Evolutionary conservation across 2,329 filamentous ascomycete genomes (phyloP), one percentile per base, ranked within the genome.

Genomic region (Didymella pinodella): DNA sequence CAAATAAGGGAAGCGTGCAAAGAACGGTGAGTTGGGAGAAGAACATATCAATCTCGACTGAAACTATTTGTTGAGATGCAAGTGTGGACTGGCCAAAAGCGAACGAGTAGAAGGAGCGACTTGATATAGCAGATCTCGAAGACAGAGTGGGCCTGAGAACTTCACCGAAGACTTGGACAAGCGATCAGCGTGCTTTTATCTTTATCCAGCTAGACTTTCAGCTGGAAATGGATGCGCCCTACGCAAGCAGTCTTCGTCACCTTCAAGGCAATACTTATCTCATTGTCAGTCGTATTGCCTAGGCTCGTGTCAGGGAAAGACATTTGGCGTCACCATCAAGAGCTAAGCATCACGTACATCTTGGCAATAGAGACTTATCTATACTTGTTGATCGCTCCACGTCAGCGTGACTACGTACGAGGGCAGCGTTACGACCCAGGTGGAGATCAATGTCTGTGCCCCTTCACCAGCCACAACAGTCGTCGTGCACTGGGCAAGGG

Each of bases 1-100:
- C 59, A n/a, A 66, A 16, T 8, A 63, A 49, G 16, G 68, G 64
- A 46, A 69, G 44, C 14, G 54, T 53, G 54, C 57, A 57, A 20
- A 59, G 48, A n/a, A 64, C 31, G 11, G 63, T 36, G 38, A 51
- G 54, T 51, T 25, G 36, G 11, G 58, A 48, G 7, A 57, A 34
- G n/a, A 49, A 38, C 47, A 59, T 61, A 34, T 55, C 36, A 5
- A 41, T 14, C 12, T 41, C 36, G 29, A 45, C 18, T 18, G 40
- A 48, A 32, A 29, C 16, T 20, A 56, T 29, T 40, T 34, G 38
- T 47, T 28, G 12, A 40, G 38, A 31, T 34, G 20, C 29, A 29
- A 45, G 16, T 7, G 38, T 40, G 1, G 32, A 12, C 14, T 36
- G 43, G 38, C 26, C 16, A 32, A 14, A 8, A 12, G n/a, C n/a